Conservation (phyloP, 495 filamentous ascomycete genomes). For the Aspergillus heteromorphus region DNA sequence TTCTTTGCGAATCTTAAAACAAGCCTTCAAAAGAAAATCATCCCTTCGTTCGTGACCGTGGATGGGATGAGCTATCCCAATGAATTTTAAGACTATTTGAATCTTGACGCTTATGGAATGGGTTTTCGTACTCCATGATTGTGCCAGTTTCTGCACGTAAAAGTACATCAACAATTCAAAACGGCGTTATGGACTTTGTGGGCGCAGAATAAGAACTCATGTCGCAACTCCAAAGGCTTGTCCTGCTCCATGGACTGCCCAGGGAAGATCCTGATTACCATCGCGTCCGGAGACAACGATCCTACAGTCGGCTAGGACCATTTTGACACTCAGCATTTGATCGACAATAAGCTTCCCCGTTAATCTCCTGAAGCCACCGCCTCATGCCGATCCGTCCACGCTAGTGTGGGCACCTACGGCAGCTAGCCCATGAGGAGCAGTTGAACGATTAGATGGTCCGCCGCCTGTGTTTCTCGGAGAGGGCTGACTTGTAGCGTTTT, state of each 20-base stretch:
- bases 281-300: conserved; percentile 23
- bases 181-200: conserved; percentile 28
- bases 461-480: too few species aligned
- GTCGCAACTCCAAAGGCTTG: conserved; percentile 34
- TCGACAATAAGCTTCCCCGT: conserved; percentile 39
- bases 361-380: conserved; percentile 49
- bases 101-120: conserved; percentile 23
- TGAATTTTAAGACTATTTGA: conserved; percentile 26
- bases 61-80: conserved; percentile 17
- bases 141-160: conserved; percentile 23
- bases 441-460: conserved; percentile 40
- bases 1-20: too few species aligned
- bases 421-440: conserved; percentile 38
- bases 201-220: conserved; percentile 34
- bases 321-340: conserved; percentile 35
- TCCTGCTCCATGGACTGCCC: conserved; percentile 39
- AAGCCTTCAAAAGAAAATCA: conserved; percentile 38
- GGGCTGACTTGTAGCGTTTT: too few species aligned
- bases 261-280: conserved; percentile 35
- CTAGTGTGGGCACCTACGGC: conserved; percentile 48
- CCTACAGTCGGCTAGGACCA: conserved; percentile 44
- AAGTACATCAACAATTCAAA: conserved; percentile 42
- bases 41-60: conserved; percentile 16
- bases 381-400: conserved; percentile 46
- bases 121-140: conserved; percentile 36